phyloP scores from a whole-genome alignment of 2,329 filamentous ascomycete genomes.

The Claviceps paspali region DNA sequence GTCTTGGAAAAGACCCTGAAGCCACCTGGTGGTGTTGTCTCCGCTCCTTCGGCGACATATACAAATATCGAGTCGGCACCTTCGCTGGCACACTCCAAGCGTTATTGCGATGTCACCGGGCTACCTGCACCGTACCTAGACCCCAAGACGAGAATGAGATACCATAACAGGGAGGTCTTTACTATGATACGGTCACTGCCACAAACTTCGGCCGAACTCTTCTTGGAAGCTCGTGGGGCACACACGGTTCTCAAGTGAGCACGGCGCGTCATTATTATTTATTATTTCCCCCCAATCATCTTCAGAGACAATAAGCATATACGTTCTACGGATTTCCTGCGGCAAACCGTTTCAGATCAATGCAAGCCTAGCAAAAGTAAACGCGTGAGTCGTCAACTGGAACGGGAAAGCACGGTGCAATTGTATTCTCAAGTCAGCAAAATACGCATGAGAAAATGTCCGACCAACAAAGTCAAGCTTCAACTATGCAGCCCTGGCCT shows the following conservation, averaged over 20 bases:
- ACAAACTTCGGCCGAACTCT: conserved; percentile 73
- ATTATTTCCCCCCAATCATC: too few relatives aligned
- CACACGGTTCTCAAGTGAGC: conserved; percentile 80
- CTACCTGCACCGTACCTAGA: conserved; percentile 84
- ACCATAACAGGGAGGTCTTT: conserved; percentile 90
- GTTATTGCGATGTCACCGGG: conserved; percentile 93
- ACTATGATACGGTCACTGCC: conserved; percentile 63
- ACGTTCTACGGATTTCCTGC: background rate
- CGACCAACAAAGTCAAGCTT: conserved; percentile 91
- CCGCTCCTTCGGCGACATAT: conserved; percentile 66
- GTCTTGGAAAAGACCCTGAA: conserved; percentile 71
- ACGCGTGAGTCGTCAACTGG: too few relatives aligned
- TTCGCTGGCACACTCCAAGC: conserved; percentile 67
- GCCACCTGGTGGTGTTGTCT: conserved; percentile 13
- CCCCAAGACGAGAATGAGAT: conserved; percentile 84
- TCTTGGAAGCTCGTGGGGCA: conserved; percentile 76
- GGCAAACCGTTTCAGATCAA: background rate
- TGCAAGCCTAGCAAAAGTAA: background rate
- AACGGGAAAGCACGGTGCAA: too few relatives aligned
- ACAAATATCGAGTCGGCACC: conserved; percentile 94
- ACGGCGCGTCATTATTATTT: background rate
- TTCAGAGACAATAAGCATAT: too few relatives aligned
- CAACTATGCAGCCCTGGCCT: conserved; percentile 74
- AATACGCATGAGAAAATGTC: conserved; percentile 33
- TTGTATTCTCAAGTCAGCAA: too few relatives aligned